Percentiles rank a stretch among this genome's conserved stretches.
Evolutionary conservation across 1,284 basidiomycete genomes (phyloP).

Genomic region (Pseudozyma sp.): DNA sequence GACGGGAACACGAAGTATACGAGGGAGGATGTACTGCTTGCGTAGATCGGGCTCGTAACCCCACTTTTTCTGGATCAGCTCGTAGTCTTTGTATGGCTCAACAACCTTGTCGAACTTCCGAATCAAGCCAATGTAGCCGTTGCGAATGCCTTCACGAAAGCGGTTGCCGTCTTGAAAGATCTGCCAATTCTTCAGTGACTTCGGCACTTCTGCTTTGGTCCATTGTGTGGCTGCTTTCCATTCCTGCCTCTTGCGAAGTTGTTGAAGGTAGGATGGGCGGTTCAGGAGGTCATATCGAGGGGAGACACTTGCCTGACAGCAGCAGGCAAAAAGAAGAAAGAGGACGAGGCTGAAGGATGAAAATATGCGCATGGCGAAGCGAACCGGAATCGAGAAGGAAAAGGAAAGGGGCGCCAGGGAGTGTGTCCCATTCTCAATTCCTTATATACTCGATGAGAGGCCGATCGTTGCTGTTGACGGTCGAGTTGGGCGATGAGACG

Average conservation of each 20-base stretch:
- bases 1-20: conserved; percentile 30
- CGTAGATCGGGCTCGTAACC: conserved; percentile 32
- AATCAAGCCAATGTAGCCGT: conserved; percentile 11
- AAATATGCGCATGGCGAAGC: too few relatives aligned
- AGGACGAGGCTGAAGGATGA: too few relatives aligned
- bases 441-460: too few relatives aligned
- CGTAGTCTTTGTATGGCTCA: conserved; percentile 16
- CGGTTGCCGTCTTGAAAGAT: conserved; percentile 31
- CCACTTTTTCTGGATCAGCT: conserved; percentile 26
- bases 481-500: too few relatives aligned
- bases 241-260: conserved; percentile 1
- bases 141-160: conserved; percentile 25
- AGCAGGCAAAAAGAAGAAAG: too few relatives aligned
- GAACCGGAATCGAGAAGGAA: too few relatives aligned
- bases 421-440: too few relatives aligned
- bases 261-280: neutral
- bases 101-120: conserved; percentile 13
- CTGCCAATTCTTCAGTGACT: conserved; percentile 14
- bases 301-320: too few relatives aligned
- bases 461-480: too few relatives aligned
- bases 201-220: conserved; percentile 21
- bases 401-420: too few relatives aligned
- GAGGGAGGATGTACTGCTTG: conserved; percentile 36
- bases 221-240: neutral
- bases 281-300: neutral